Conservation (phyloP, 768 basidiomycete species). For the Agaricus subrufescens region DNA sequence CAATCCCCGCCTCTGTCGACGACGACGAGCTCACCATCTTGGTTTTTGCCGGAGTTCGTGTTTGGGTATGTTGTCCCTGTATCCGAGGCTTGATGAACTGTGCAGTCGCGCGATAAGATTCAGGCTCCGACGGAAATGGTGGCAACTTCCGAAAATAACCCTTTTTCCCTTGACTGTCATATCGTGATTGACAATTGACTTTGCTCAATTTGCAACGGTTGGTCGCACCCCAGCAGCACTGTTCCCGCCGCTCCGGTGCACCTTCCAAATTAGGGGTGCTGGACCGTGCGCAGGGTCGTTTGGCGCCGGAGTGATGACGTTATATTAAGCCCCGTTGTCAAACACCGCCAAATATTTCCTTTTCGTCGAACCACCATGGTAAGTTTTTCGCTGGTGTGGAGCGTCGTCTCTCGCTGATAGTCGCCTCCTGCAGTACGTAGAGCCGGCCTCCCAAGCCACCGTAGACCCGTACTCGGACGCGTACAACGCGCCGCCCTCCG, state of each 20-base stretch:
- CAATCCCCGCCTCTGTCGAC: slow-evolving; percentile 20
- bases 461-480: slow-evolving; percentile 83
- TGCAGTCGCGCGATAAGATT: slow-evolving; percentile 48
- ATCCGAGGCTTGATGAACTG: slow-evolving; percentile 62
- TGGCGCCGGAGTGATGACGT: slow-evolving; percentile 17
- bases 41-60: slow-evolving; percentile 55
- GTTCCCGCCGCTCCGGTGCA: too few species aligned
- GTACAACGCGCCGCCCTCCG: slow-evolving; percentile 60
- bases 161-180: not conserved
- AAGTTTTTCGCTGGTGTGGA: slow-evolving; percentile 24
- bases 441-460: slow-evolving; percentile 45
- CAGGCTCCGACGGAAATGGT: slow-evolving; percentile 29
- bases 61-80: slow-evolving; percentile 38
- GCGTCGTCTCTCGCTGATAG: slow-evolving; percentile 12
- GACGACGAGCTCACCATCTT: slow-evolving; percentile 76
- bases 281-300: slow-evolving; percentile 5
- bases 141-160: not conserved
- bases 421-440: slow-evolving; percentile 52
- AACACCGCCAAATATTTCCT: slow-evolving; percentile 43
- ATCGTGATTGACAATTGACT: not conserved
- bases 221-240: too few species aligned
- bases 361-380: slow-evolving; percentile 68
- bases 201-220: not conserved
- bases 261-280: not conserved
- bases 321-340: slow-evolving; percentile 16